Evolutionary conservation across 306 rosid species (phyloP).

Genomic region (Rosa chinensis): DNA sequence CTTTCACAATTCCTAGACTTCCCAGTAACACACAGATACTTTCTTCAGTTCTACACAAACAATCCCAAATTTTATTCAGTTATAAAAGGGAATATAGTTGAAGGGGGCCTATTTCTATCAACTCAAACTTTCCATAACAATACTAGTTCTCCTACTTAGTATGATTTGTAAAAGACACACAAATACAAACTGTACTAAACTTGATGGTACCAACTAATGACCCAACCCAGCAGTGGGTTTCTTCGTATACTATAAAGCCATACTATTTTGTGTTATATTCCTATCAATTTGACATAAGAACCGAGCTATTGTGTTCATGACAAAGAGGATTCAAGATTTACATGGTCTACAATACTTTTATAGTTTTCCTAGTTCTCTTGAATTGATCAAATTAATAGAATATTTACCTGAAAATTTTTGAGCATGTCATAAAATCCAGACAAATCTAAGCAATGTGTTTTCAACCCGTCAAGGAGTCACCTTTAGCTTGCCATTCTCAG

Average conservation of each 20-base stretch:
- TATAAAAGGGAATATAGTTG: not conserved
- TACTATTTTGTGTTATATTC: not conserved
- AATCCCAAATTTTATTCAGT: not conserved
- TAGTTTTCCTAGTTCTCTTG: not conserved
- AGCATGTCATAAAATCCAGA: not conserved
- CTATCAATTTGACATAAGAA: not conserved
- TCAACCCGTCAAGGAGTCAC: not conserved
- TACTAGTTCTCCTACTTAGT: not conserved
- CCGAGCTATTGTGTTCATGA: not conserved
- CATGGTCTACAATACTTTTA: not conserved
- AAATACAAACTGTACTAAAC: not conserved
- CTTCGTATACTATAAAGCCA: not conserved
- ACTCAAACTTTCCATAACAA: not conserved
- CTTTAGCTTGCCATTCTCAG: constrained; percentile 1
- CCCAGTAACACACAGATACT: not conserved
- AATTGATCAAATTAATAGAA: not conserved
- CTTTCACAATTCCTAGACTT: not conserved
- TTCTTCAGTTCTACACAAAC: not conserved
- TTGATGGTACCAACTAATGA: not conserved
- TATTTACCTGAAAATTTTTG: not conserved
- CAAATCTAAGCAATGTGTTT: not conserved
- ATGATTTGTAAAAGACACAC: not conserved
- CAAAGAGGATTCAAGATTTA: not conserved
- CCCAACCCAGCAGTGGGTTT: not conserved
- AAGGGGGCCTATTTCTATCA: not conserved